Evolutionary conservation across 106 monocot genomes (phyloP), one percentile per base, ranked within the genome.

Genomic region (Acorus calamus): DNA sequence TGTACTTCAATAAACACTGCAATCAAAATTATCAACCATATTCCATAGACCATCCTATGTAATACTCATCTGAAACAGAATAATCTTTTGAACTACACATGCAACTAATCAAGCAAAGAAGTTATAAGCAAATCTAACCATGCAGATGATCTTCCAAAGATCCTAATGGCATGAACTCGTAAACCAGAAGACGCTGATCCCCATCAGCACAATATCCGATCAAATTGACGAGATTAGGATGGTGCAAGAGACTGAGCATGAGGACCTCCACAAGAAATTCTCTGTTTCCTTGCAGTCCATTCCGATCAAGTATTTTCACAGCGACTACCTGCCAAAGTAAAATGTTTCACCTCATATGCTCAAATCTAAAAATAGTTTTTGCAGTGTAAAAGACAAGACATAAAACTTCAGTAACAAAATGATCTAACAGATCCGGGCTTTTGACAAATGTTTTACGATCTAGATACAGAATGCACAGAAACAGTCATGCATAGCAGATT

Each of bases 131-230:
- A 14, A 11, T 48, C 64, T 63, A 58, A 79, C 79, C 79, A 45
- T 79, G 79, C 46, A 79, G 55, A 66, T 79, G 79, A 65, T 70
- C 79, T 53, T 79, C 79, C 55, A 79, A 49, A 47, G 79, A 79
- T 50, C 79, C 79, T 69, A 79, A 74, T 28, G 79, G 79, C 79
- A 79, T 79, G 52, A 79, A 79, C 66, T 79, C 79, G 50, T 79
- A 28, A 28, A 28, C 28, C 28, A 79, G 12, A 79, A 63, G 63
- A 13, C 63, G 63, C 42, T 63, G 63, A 48, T 63, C 63, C 49
- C 63, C 63, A 50, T 63, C 63, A 63, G 63, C 63, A 63, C 63
- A 63, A 14, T 63, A 63, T 8, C 63, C 63, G 50, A 63, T 63
- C 63, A 63, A 49, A 50, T 49, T 63, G 9, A 63, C 63, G 2